Evolutionary conservation across 2,329 filamentous ascomycete genomes (phyloP).

Genomic region (Xylariales sp.): DNA sequence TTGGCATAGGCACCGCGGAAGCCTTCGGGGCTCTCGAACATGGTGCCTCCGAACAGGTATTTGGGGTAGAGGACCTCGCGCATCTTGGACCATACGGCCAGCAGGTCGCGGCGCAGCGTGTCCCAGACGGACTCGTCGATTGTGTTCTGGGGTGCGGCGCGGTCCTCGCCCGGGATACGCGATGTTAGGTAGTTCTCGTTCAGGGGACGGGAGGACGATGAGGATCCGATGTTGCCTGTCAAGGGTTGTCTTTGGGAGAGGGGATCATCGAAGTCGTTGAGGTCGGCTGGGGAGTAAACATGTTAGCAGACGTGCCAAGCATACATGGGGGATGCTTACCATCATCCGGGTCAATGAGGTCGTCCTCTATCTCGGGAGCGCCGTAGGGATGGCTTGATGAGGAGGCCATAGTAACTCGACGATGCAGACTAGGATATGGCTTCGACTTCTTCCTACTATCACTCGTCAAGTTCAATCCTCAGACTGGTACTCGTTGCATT

Average conservation of each 20-base stretch:
- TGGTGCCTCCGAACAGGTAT: constrained; percentile 74
- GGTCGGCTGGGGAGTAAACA: constrained; percentile 54
- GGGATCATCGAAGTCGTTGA: constrained; percentile 91
- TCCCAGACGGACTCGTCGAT: constrained; percentile 98
- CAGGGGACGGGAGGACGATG: constrained; percentile 51
- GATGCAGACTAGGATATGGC: no score
- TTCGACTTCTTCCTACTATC: no score
- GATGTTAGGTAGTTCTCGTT: constrained; percentile 83
- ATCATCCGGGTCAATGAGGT: constrained; percentile 76
- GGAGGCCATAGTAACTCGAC: no score
- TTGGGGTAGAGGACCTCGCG: constrained; percentile 94
- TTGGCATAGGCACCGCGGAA: constrained; percentile 59
- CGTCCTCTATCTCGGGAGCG: constrained; percentile 54
- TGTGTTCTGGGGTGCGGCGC: constrained; percentile 81
- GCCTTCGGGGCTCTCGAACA: constrained; percentile 52
- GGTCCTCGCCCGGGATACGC: constrained; percentile 87
- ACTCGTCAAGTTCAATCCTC: no score
- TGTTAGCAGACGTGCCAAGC: not conserved
- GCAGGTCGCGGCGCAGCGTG: constrained; percentile 84
- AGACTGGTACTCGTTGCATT: no score
- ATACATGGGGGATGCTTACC: constrained; percentile 43
- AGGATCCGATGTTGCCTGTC: constrained; percentile 74
- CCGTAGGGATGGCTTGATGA: constrained; percentile 52
- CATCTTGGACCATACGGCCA: constrained; percentile 97
- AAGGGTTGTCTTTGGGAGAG: constrained; percentile 73